A percentile compares a stretch with the other conserved stretches of the same genome.
phyloP scores from a whole-genome alignment of 225 moss, liverwort and hornwort species.

The Marchantia polymorpha region DNA sequence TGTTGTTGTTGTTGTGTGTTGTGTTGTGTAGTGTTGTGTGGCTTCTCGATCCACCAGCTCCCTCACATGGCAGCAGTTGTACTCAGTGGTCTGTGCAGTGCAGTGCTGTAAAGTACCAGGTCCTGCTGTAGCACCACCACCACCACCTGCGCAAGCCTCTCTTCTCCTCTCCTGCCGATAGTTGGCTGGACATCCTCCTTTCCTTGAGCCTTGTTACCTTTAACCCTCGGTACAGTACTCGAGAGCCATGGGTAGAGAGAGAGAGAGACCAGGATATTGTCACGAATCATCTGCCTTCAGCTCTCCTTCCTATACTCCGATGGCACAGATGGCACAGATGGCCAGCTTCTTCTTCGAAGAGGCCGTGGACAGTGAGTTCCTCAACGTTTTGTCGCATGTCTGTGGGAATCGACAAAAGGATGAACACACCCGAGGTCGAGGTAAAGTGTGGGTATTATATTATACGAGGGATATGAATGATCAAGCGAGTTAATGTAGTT shows the following conservation, averaged over 20 bases:
- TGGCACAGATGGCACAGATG: not conserved
- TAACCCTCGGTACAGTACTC: not conserved
- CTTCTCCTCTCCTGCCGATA: not conserved
- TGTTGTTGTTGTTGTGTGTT: not conserved
- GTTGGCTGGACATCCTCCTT: not conserved
- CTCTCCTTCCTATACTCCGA: not conserved
- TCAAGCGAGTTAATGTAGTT: not conserved
- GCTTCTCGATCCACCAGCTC: constrained; percentile 1
- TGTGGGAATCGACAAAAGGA: not conserved
- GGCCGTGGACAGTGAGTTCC: not conserved
- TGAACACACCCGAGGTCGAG: not conserved
- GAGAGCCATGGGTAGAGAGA: not conserved
- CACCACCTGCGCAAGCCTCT: not conserved
- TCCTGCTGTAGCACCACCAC: not conserved
- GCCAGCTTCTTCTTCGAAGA: not conserved
- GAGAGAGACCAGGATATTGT: not conserved
- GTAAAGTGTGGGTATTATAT: not conserved
- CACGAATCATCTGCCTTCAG: not conserved
- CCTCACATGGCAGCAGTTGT: constrained; percentile 3
- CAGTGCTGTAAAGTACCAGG: constrained; percentile 14
- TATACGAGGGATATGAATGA: not conserved
- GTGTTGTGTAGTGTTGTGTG: not conserved
- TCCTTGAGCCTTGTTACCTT: not conserved
- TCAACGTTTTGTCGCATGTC: not conserved
- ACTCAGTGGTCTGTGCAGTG: not conserved